Percentiles rank a stretch among this genome's conserved stretches.
These are phyloP conservation scores for Spathaspora girioi DNA, from an alignment of 805 yeast species.

Conservation along the genomic window DNA sequence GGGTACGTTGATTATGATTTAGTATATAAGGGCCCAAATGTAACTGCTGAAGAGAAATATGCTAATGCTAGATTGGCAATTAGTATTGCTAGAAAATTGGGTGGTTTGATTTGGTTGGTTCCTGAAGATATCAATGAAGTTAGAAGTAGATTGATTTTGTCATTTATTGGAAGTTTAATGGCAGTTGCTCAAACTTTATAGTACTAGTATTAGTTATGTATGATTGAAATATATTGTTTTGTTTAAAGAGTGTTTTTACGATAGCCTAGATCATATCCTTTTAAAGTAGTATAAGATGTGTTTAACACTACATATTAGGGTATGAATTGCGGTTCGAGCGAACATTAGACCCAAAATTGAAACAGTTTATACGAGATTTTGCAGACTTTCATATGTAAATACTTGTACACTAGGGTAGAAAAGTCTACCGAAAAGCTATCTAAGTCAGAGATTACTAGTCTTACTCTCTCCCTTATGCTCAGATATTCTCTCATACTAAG, in stretches of 20 bases:
- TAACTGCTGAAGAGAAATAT: slow-evolving; percentile 73
- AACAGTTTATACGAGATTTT: too few species aligned
- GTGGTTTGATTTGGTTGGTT: slow-evolving; percentile 97
- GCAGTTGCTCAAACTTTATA: slow-evolving; percentile 25
- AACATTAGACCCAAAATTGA: too few species aligned
- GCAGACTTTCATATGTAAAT: too few species aligned
- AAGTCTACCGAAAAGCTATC: too few species aligned
- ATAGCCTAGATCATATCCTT: too few species aligned
- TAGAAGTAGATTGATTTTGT: slow-evolving; percentile 85
- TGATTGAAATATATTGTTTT: not conserved
- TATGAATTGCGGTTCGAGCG: too few species aligned
- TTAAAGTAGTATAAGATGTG: too few species aligned
- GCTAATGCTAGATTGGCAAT: slow-evolving; percentile 96
- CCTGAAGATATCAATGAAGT: slow-evolving; percentile 99
- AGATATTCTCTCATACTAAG: not conserved
- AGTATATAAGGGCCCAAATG: slow-evolving; percentile 69
- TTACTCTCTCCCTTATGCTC: too few species aligned
- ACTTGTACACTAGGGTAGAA: too few species aligned
- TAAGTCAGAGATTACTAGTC: too few species aligned
- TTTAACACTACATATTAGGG: too few species aligned
- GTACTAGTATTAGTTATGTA: too few species aligned
- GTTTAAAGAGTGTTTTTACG: not conserved
- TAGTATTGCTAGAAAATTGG: slow-evolving; percentile 96
- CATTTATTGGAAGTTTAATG: slow-evolving; percentile 96
- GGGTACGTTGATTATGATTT: slow-evolving; percentile 96